phyloP scores from a whole-genome alignment of 2,329 filamentous ascomycete species.

The Sporothrix humicola region DNA sequence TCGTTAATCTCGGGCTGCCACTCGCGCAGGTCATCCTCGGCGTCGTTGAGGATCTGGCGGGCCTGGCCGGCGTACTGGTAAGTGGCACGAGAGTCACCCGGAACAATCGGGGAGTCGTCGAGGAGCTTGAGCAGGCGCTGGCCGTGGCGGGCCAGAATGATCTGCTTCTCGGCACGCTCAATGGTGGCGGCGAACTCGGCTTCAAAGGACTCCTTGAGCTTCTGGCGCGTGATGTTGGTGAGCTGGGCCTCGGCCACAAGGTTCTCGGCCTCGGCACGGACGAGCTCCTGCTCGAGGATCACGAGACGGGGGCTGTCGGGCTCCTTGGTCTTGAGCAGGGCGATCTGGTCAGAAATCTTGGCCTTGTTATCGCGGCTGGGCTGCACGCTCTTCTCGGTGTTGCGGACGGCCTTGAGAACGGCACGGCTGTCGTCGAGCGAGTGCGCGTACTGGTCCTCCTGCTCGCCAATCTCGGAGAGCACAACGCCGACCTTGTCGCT shows the following conservation, averaged over 20 bases:
- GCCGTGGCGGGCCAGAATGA: conserved; percentile 89
- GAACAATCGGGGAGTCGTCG: conserved; percentile 87
- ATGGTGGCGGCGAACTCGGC: conserved; percentile 88
- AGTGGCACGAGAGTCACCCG: conserved; percentile 74
- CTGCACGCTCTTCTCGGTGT: conserved; percentile 94
- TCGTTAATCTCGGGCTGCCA: conserved; percentile 64
- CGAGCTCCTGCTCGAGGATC: conserved; percentile 92
- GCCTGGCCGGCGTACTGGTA: conserved; percentile 72
- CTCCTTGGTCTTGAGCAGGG: conserved; percentile 89
- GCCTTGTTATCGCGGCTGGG: conserved; percentile 84
- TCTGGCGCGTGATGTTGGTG: conserved; percentile 93
- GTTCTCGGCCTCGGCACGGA: conserved; percentile 93
- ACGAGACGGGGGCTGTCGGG: conserved; percentile 81
- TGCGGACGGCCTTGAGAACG: conserved; percentile 87
- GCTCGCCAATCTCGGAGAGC: conserved; percentile 89
- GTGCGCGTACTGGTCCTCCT: conserved; percentile 87
- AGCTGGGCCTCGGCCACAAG: conserved; percentile 95
- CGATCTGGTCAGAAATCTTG: conserved; percentile 92
- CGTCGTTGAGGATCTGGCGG: conserved; percentile 87
- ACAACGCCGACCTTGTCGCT: conserved; percentile 95
- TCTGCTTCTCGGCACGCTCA: conserved; percentile 95
- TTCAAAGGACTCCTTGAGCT: conserved; percentile 93
- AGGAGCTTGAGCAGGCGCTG: conserved; percentile 82
- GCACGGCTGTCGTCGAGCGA: conserved; percentile 83
- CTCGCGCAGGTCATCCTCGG: conserved; percentile 81